phyloP scores from a whole-genome alignment of 2,329 filamentous ascomycete genomes.

The Fusarium clavum region DNA sequence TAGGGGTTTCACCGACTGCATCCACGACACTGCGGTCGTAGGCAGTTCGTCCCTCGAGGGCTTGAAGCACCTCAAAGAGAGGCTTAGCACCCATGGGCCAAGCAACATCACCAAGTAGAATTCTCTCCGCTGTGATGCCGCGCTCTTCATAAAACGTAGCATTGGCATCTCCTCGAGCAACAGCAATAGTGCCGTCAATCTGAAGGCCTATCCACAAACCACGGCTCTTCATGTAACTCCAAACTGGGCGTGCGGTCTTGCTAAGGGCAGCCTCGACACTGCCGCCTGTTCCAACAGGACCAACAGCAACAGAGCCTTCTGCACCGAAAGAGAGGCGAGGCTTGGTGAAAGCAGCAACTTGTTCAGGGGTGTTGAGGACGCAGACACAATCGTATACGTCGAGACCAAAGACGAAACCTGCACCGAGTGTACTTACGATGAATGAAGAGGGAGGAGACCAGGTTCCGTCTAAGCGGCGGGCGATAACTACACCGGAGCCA shows the following conservation, averaged over 20 bases:
- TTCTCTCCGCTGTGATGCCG: conserved; percentile 52
- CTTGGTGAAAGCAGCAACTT: conserved; percentile 75
- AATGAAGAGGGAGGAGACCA: conserved; percentile 82
- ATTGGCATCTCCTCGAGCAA: conserved; percentile 82
- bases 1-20: conserved; percentile 41
- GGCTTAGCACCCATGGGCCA: conserved; percentile 55
- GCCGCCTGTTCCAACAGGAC: conserved; percentile 69
- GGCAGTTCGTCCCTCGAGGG: conserved; percentile 51
- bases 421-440: conserved; percentile 74
- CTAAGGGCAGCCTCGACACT: conserved; percentile 59
- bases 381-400: conserved; percentile 83
- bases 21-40: conserved; percentile 46
- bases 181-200: conserved; percentile 82
- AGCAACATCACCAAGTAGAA: conserved; percentile 53
- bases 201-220: conserved; percentile 84
- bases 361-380: conserved; percentile 76
- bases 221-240: conserved; percentile 84
- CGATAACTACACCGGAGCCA: conserved; percentile 69
- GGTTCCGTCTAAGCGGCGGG: conserved; percentile 65
- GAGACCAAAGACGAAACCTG: conserved; percentile 78
- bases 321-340: conserved; percentile 75
- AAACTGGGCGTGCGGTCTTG: conserved; percentile 68
- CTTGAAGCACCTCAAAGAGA: conserved; percentile 55
- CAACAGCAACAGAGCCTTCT: conserved; percentile 75
- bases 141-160: conserved; percentile 78